Evolutionary conservation across 1,284 basidiomycete genomes (phyloP).

Genomic region (Naganishia sp.): DNA sequence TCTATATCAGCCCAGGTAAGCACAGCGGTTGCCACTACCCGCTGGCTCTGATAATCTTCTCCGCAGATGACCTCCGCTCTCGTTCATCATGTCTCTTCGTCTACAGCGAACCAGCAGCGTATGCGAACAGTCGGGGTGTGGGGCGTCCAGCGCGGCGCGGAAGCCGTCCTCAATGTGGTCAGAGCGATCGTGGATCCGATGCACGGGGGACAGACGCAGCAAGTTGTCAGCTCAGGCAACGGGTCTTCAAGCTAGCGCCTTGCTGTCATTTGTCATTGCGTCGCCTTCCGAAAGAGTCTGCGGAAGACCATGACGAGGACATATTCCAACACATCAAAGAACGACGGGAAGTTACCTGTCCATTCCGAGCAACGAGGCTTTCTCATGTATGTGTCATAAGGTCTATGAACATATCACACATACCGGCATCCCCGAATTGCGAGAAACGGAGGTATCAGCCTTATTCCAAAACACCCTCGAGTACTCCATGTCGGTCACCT

Average conservation of each 20-base stretch:
- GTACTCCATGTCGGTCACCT: too few relatives aligned
- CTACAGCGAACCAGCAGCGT: constrained; percentile 80
- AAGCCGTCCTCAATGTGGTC: constrained; percentile 64
- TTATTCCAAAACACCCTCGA: too few relatives aligned
- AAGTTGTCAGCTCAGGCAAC: constrained; percentile 1
- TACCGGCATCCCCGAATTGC: too few relatives aligned
- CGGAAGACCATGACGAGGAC: too few relatives aligned
- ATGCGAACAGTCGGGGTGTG: constrained; percentile 82
- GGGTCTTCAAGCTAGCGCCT: not conserved
- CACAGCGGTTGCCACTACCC: not conserved
- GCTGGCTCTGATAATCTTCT: constrained; percentile 23
- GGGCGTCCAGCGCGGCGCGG: constrained; percentile 73
- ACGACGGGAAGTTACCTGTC: too few relatives aligned
- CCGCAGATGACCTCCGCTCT: constrained; percentile 79
- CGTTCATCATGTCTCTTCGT: constrained; percentile 80
- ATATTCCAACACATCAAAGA: too few relatives aligned
- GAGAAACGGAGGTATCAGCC: too few relatives aligned
- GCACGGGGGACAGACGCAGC: constrained; percentile 36
- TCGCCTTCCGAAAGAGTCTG: too few relatives aligned
- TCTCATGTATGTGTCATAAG: too few relatives aligned
- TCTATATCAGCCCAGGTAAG: constrained; percentile 51
- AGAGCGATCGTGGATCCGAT: constrained; percentile 59
- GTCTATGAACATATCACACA: too few relatives aligned
- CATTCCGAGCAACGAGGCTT: too few relatives aligned
- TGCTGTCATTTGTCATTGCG: too few relatives aligned